Conservation (phyloP, 73 alveolate species). For the Paramecium sonneborni region DNA sequence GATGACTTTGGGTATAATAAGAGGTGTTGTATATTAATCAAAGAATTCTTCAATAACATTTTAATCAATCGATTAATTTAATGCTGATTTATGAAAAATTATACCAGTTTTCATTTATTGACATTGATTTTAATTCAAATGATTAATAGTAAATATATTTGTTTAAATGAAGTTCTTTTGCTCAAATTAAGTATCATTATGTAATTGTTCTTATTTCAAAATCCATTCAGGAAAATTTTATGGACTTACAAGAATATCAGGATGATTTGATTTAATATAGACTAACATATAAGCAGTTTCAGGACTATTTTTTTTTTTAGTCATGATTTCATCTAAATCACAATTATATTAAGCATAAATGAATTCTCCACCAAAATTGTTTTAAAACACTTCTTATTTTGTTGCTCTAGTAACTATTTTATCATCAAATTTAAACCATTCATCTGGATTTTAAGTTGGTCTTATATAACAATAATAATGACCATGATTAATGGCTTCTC, state of each 20-base stretch:
- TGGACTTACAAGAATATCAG: neutral
- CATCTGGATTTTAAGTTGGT: neutral
- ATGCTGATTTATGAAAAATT: neutral
- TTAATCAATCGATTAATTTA: neutral
- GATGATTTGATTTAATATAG: neutral
- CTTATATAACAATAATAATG: slow-evolving; percentile 31
- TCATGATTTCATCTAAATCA: neutral
- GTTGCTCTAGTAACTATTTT: slow-evolving; percentile 39
- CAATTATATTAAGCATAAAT: neutral
- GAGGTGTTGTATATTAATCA: slow-evolving; percentile 16
- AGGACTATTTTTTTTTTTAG: neutral
- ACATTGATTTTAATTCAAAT: neutral
- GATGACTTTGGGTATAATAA: neutral
- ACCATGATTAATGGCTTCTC: slow-evolving; percentile 52
- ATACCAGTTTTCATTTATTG: neutral
- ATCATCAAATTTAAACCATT: slow-evolving; percentile 49
- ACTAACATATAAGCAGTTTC: slow-evolving; percentile 47
- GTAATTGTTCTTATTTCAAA: neutral
- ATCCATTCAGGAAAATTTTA: neutral
- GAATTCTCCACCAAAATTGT: slow-evolving; percentile 9
- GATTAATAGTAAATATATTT: slow-evolving; percentile 2
- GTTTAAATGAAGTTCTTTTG: neutral
- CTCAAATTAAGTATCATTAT: neutral
- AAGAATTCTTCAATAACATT: slow-evolving; percentile 15
- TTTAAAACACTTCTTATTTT: neutral